These are phyloP conservation scores for Leptographium flavum DNA, from an alignment of 2,329 filamentous ascomycete genomes.

Conservation along the genomic window DNA sequence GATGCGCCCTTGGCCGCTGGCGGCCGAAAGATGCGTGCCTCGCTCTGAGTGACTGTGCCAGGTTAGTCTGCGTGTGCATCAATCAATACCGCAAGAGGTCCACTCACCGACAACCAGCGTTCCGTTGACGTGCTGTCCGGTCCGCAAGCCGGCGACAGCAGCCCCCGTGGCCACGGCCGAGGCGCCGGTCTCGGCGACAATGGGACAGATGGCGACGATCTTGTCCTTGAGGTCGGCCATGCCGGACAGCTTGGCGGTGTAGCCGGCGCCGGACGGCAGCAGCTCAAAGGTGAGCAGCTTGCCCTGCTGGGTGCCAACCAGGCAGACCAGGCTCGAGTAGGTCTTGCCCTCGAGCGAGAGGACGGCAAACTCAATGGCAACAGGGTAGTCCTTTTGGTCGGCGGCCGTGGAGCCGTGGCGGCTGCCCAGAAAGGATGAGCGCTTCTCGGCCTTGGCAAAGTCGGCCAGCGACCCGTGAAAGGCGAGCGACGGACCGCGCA, in stretches of 20 bases:
- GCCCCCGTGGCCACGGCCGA: conserved; percentile 62
- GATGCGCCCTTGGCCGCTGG: conserved; percentile 78
- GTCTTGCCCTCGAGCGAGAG: conserved; percentile 88
- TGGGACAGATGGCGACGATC: conserved; percentile 64
- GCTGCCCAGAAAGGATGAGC: conserved; percentile 53
- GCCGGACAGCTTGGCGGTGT: conserved; percentile 59
- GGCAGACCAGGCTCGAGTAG: conserved; percentile 87
- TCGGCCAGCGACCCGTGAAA: conserved; percentile 60
- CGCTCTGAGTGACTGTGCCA: conserved; percentile 45
- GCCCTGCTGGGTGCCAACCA: conserved; percentile 77
- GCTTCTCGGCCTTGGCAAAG: conserved; percentile 62
- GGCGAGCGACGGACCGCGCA: conserved; percentile 76
- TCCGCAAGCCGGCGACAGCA: conserved; percentile 62
- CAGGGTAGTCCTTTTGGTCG: conserved; percentile 56
- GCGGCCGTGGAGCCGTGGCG: conserved; percentile 25
- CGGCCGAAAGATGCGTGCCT: conserved; percentile 79
- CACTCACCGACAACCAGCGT: conserved; percentile 57
- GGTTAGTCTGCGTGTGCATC: conserved; percentile 19
- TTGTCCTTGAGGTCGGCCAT: conserved; percentile 50
- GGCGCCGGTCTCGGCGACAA: conserved; percentile 63
- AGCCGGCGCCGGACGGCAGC: conserved; percentile 59
- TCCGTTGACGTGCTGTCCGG: conserved; percentile 63
- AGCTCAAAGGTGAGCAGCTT: conserved; percentile 84
- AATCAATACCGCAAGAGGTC: not conserved
- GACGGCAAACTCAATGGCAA: conserved; percentile 77